Base-by-base conservation (phyloP, 1,284 basidiomycete genomes). In the Fomitiporia mediterranea region DNA sequence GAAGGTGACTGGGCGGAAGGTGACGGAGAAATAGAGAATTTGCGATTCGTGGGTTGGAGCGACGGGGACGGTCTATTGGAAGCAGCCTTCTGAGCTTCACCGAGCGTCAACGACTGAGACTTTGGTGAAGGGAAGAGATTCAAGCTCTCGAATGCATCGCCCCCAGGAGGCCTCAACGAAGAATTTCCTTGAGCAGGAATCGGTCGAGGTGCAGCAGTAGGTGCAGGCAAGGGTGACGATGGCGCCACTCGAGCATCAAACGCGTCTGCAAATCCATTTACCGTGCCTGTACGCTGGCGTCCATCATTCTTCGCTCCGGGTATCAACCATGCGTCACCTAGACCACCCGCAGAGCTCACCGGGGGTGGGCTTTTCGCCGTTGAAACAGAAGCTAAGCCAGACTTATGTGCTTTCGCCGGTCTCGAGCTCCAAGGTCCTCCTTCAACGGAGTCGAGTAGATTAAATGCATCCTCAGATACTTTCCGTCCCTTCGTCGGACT, bases 61-160 rank as follows among this genome's bases (percentile, higher is more conserved):
- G 62, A 44, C 11, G 60, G 38, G 64, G 73, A 27, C 64, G 67
- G 49, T 63, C 39, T 71, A 56, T 61, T 56, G 38, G 57, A 55
- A 48, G 61, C 65, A 54, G 64, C 67, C 65, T 83, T 84, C 48
- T 86, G 75, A 30, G 84, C 87, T 64, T 90, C 86, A n/a, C 80
- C 88, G 3, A 90, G 72, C 1, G 88, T 90, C 23, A 81, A 85
- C 17, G 79, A 72, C 3, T 77, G 74, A 49, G 72, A 73, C 19
- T 71, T 72, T 42, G 72, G 65, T 6, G 77, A 67, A 21, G 70
- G 61, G 55, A 72, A 67, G 15, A 88, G 64, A 4, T 84, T 87
- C 35, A 91, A 72, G 9, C 85, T 88, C 46, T 87, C 86, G 62
- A 91, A 91, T 2, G 89, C 89, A 67, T 91, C 88, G 60, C 78